These are phyloP conservation scores for Raphanus sativus DNA, from an alignment of 345 rosid genomes.

Conservation along the genomic window DNA sequence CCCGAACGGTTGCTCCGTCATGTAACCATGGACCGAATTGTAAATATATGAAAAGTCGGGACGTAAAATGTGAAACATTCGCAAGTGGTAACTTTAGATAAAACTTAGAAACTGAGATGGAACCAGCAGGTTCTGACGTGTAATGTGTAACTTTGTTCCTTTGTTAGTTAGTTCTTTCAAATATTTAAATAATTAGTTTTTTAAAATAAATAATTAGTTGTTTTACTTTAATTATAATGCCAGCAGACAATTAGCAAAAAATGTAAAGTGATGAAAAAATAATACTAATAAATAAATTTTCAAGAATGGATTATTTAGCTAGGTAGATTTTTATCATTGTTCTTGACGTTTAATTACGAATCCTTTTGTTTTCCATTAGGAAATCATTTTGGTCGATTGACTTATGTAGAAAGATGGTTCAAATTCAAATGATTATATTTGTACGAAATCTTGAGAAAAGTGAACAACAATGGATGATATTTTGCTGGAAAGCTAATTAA, in stretches of 20 bases:
- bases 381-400: conserved; percentile 16
- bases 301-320: not conserved
- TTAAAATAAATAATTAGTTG: conserved; percentile 23
- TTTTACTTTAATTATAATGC: conserved; percentile 11
- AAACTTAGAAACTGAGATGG: conserved; percentile 17
- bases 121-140: conserved; percentile 27
- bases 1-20: conserved; percentile 37
- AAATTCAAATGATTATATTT: conserved; percentile 17
- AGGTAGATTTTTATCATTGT: conserved; percentile 13
- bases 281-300: not conserved
- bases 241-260: conserved; percentile 16
- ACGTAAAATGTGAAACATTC: not conserved
- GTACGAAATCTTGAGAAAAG: conserved; percentile 12
- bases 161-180: conserved; percentile 11
- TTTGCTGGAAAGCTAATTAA: conserved; percentile 23
- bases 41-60: conserved; percentile 3
- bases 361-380: not conserved
- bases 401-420: conserved; percentile 16
- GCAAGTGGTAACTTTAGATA: conserved; percentile 8
- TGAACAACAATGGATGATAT: conserved; percentile 6
- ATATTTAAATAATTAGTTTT: conserved; percentile 2
- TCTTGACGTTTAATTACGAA: not conserved
- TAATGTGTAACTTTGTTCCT: conserved; percentile 28
- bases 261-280: conserved; percentile 5
- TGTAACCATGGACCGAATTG: conserved; percentile 17